Conservation (phyloP, 768 basidiomycete genomes). For the Russula foetens region DNA sequence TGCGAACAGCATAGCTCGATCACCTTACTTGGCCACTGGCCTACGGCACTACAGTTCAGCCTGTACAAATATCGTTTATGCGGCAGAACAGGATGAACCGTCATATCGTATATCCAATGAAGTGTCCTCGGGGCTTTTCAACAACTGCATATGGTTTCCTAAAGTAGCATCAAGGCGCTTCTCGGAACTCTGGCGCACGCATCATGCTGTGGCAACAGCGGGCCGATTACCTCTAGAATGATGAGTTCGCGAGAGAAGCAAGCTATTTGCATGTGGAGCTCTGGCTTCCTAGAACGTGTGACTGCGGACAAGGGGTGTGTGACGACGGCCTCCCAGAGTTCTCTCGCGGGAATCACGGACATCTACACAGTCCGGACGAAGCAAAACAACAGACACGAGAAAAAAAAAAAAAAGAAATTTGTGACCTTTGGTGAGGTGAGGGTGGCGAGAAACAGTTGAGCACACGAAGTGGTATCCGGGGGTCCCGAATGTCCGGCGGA, state of each 20-base stretch:
- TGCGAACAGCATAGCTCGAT: no score
- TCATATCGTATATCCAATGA: neutral
- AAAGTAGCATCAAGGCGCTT: no score
- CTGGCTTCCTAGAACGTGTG: neutral
- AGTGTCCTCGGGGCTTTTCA: no score
- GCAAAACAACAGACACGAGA: neutral
- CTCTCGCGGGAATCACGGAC: neutral
- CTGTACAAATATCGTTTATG: neutral
- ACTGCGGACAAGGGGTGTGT: neutral
- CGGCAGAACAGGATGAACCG: neutral
- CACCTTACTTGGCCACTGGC: no score
- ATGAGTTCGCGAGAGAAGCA: neutral
- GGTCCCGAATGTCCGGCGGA: neutral
- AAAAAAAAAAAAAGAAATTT: neutral
- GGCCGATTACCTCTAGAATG: no score
- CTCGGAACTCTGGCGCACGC: no score
- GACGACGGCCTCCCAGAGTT: neutral
- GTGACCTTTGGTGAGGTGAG: no score
- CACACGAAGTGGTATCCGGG: neutral
- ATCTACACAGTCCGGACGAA: neutral
- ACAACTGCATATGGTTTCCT: no score
- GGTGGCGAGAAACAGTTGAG: neutral
- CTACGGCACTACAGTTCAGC: no score
- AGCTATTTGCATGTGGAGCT: neutral
- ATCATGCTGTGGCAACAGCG: no score